Evolutionary conservation across 208 protist genomes (phyloP), one percentile per base, ranked within the genome.

Genomic region (Leishmania turanica): DNA sequence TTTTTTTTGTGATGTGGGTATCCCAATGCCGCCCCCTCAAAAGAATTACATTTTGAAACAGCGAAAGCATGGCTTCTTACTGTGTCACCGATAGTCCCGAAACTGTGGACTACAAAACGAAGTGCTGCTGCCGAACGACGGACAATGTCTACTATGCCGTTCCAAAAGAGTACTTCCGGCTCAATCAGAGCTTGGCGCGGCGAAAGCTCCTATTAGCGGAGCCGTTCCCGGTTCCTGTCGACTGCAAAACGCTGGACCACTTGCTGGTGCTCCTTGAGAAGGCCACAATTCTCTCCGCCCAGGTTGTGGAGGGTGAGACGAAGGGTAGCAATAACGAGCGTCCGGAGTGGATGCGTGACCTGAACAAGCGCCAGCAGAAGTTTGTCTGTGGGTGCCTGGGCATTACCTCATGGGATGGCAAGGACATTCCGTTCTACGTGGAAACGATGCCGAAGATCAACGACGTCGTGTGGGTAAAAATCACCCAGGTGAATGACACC

Each of bases 381-480:
- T 97, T 97, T 85, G 91, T 97, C 45, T 79, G 81, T 49, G 78
- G 74, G 3, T 97, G 90, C 80, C 87, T 97, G 60, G 90, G 89
- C 42, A 92, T 95, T 78, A 90, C 88, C 1, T 92, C 87, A 15
- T 97, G 93, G 92, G 93, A 95, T 54, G 93, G 93, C 9, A 90
- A 90, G 72, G 88, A 93, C 53, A 87, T 92, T 64, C 86, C 83
- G 11, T 93, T 97, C 76, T 97, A 97, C 72, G 89, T 90, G 51
- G 87, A 93, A 58, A 89, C 86, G 56, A 83, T 95, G 69, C 99
- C 99, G 49, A 98, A 99, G 75, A 88, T 99, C 13, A 97, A 99
- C 74, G 95, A 99, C 65, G 89, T 99, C 27, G 99, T 99, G 3
- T 99, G 99, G 97, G 99, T 99, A 24, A 98, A 95, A 69, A 98